phyloP scores from a whole-genome alignment of 306 rosid genomes.

The Cercis canadensis region DNA sequence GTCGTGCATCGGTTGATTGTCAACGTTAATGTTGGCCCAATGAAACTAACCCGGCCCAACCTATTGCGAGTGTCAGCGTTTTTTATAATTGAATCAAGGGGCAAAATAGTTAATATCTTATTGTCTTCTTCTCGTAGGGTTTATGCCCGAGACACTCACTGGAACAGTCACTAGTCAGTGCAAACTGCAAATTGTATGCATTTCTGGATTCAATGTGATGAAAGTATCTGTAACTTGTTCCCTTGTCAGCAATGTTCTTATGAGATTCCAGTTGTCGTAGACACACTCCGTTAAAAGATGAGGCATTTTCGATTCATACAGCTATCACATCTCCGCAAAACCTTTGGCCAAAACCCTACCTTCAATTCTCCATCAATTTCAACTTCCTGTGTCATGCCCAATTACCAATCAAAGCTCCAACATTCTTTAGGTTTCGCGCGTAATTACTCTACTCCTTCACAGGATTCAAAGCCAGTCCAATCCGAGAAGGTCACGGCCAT shows the following conservation, averaged over 20 bases:
- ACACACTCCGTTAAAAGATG: slow-evolving; percentile 41
- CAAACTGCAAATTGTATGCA: neutral
- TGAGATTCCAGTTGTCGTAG: neutral
- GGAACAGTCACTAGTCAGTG: neutral
- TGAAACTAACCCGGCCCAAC: too few species aligned
- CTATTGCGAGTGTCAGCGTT: too few species aligned
- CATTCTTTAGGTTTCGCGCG: slow-evolving; percentile 16
- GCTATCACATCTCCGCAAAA: slow-evolving; percentile 46
- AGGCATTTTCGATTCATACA: slow-evolving; percentile 55
- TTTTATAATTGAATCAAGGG: too few species aligned
- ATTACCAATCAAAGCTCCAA: neutral
- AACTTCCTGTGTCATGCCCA: slow-evolving; percentile 17
- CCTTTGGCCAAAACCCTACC: slow-evolving; percentile 46
- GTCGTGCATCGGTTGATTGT: too few species aligned
- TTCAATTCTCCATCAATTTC: slow-evolving; percentile 27
- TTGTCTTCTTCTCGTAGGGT: too few species aligned
- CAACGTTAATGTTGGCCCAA: too few species aligned
- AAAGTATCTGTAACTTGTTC: slow-evolving; percentile 19
- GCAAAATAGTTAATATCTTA: too few species aligned
- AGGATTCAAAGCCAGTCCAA: slow-evolving; percentile 47
- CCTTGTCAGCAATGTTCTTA: slow-evolving; percentile 11
- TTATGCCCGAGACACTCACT: slow-evolving; percentile 11
- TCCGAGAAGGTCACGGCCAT: slow-evolving; percentile 58
- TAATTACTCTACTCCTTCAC: slow-evolving; percentile 44
- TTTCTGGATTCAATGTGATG: slow-evolving; percentile 32